phyloP scores from a whole-genome alignment of 163 green algal species.

The Trebouxiophyceae sp. region DNA sequence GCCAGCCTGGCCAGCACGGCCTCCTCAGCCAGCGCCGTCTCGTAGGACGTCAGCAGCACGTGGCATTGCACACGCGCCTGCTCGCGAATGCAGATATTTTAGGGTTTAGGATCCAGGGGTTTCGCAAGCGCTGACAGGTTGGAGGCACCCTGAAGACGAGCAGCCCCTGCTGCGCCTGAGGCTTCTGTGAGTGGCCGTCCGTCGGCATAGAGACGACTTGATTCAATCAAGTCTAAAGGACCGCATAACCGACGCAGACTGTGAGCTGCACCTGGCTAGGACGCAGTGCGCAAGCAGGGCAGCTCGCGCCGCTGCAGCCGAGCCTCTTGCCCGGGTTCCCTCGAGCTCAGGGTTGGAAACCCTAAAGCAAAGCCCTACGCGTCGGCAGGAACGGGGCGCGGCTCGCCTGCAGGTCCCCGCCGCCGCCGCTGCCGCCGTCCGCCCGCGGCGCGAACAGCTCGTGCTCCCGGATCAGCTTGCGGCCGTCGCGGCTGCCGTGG shows the following conservation, averaged over 20 bases:
- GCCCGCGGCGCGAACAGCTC: conserved; percentile 34
- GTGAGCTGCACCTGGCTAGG: too few species aligned
- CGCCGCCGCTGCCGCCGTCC: too few species aligned
- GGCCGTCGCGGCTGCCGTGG: conserved; percentile 45
- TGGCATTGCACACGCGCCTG: conserved; percentile 62
- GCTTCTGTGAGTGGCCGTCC: too few species aligned
- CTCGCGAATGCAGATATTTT: neutral
- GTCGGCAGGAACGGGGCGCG: neutral
- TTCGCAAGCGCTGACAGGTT: neutral
- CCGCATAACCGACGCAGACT: too few species aligned
- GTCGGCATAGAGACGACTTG: too few species aligned
- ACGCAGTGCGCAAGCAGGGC: too few species aligned
- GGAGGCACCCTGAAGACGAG: neutral
- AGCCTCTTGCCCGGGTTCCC: too few species aligned
- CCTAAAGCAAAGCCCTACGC: too few species aligned
- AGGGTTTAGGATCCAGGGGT: neutral
- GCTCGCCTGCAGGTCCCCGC: conserved; percentile 6
- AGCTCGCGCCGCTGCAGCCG: too few species aligned
- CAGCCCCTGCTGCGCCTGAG: neutral
- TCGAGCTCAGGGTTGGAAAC: too few species aligned
- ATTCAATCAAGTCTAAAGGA: too few species aligned
- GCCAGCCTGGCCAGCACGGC: too few species aligned
- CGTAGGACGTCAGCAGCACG: conserved; percentile 74
- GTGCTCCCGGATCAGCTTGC: conserved; percentile 55
- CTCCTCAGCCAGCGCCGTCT: conserved; percentile 43